Percentiles rank a stretch among this genome's conserved stretches.
phyloP scores from a whole-genome alignment of 257 asterid genomes.

The Salvia rosmarinus region DNA sequence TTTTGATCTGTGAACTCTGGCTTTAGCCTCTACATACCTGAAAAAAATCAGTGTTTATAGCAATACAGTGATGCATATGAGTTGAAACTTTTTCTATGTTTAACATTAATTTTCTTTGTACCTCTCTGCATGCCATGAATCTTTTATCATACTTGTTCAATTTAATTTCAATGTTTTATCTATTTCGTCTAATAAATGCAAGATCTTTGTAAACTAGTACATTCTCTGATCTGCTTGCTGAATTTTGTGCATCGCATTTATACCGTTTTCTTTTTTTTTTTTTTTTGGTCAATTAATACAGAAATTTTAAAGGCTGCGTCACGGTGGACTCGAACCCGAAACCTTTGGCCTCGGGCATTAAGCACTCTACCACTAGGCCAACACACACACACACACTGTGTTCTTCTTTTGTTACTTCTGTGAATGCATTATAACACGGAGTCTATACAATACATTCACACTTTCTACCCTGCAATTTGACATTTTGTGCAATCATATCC shows the following conservation, averaged over 20 bases:
- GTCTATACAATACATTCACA: background rate
- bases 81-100: background rate
- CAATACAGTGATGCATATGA: background rate
- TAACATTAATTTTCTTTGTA: background rate
- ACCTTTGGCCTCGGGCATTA: too few species aligned
- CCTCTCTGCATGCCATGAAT: background rate
- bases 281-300: too few species aligned
- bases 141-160: background rate
- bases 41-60: background rate
- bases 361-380: too few species aligned
- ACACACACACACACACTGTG: too few species aligned
- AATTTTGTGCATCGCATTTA: background rate
- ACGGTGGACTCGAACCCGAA: too few species aligned
- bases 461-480: background rate
- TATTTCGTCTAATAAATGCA: background rate
- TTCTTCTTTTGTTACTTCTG: background rate
- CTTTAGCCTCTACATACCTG: background rate
- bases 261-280: background rate
- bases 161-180: background rate
- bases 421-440: background rate
- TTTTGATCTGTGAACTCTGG: background rate
- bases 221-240: constrained; percentile 10
- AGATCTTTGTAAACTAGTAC: background rate
- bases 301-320: too few species aligned
- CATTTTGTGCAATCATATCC: constrained; percentile 8